Evolutionary conservation across 352 stramenopile species (phyloP).

Genomic region (Phytophthora citricola): DNA sequence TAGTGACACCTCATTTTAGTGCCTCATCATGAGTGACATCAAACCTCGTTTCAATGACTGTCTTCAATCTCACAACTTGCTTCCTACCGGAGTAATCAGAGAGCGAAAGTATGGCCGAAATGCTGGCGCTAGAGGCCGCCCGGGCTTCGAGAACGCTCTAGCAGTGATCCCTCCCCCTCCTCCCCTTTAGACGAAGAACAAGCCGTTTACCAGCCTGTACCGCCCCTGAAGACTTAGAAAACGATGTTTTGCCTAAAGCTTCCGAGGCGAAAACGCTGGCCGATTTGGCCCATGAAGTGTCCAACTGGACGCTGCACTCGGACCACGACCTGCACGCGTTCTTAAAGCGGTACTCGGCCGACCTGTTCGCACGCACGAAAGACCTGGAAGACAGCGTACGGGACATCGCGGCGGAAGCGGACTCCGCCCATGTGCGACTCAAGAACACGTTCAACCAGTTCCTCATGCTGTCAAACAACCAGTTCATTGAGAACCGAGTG

Average conservation of each 20-base stretch:
- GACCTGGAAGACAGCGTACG: slow-evolving; percentile 73
- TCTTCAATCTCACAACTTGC: slow-evolving; percentile 28
- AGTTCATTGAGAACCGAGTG: slow-evolving; percentile 92
- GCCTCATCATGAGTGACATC: too few species aligned
- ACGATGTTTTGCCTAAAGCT: slow-evolving; percentile 1
- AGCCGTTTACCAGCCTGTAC: not conserved
- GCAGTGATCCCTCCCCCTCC: slow-evolving; percentile 32
- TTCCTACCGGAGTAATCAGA: slow-evolving; percentile 32
- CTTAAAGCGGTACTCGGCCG: slow-evolving; percentile 66
- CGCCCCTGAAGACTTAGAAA: not conserved
- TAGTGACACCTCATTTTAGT: not conserved
- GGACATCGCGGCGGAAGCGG: slow-evolving; percentile 70
- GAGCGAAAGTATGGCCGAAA: slow-evolving; percentile 29
- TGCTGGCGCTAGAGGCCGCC: slow-evolving; percentile 44
- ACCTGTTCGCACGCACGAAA: slow-evolving; percentile 75
- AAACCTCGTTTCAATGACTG: not conserved
- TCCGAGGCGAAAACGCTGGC: slow-evolving; percentile 50
- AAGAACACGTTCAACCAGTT: slow-evolving; percentile 91
- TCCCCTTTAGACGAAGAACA: slow-evolving; percentile 7
- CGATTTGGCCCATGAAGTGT: slow-evolving; percentile 51
- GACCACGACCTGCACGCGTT: slow-evolving; percentile 76
- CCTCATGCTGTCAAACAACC: slow-evolving; percentile 86
- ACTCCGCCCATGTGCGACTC: slow-evolving; percentile 75
- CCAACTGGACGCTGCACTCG: slow-evolving; percentile 78
- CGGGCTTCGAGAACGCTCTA: slow-evolving; percentile 18